Percentiles rank a stretch among this genome's conserved stretches.
Evolutionary conservation across 306 rosid genomes (phyloP).

Genomic region (Benincasa hispida): DNA sequence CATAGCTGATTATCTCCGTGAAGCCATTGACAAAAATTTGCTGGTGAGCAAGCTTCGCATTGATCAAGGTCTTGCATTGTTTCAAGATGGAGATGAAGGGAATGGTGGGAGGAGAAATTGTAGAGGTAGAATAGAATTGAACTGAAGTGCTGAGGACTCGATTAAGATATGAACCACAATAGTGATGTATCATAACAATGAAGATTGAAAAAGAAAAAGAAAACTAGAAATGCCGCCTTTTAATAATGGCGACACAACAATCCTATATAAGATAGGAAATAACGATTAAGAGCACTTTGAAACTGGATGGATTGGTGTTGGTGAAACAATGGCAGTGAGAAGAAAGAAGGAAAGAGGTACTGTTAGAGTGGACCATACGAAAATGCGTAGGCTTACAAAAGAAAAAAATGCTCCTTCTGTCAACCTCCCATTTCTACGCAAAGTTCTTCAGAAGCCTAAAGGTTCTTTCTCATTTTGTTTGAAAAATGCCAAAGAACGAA

Average conservation of each 20-base stretch:
- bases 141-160: background rate
- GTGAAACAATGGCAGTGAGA: too few relatives aligned
- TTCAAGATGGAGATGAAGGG: conserved; percentile 9
- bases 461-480: background rate
- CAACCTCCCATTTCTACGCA: background rate
- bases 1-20: conserved; percentile 9
- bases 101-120: conserved; percentile 7
- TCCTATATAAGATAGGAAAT: too few relatives aligned
- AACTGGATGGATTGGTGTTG: too few relatives aligned
- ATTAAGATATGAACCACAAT: background rate
- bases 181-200: background rate
- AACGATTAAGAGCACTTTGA: too few relatives aligned
- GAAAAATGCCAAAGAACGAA: background rate
- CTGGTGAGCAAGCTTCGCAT: conserved; percentile 40
- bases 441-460: background rate
- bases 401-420: background rate
- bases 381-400: background rate
- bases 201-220: background rate
- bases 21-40: conserved; percentile 32
- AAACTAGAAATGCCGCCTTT: too few relatives aligned
- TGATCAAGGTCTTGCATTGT: conserved; percentile 27
- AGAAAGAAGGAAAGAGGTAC: too few relatives aligned
- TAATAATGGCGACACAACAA: too few relatives aligned
- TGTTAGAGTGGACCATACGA: background rate
- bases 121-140: conserved; percentile 2